These are phyloP conservation scores for Fomitiporia mediterranea DNA, from an alignment of 1,284 basidiomycete genomes.

Conservation along the genomic window DNA sequence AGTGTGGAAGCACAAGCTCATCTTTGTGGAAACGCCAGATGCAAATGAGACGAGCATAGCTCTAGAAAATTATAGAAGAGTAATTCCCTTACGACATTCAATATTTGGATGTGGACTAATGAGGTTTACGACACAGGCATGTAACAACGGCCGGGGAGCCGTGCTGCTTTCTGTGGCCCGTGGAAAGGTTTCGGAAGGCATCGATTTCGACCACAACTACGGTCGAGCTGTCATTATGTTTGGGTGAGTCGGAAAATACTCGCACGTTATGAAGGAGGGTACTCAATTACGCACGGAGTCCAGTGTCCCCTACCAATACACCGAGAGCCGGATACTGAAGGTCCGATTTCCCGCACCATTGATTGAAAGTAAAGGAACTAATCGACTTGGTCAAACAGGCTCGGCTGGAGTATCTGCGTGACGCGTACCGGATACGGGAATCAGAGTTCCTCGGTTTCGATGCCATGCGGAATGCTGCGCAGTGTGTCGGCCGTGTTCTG, in stretches of 20 bases:
- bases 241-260: slow-evolving; percentile 54
- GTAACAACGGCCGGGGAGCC: slow-evolving; percentile 97
- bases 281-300: slow-evolving; percentile 2
- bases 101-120: slow-evolving; percentile 1
- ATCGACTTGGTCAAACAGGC: slow-evolving; percentile 38
- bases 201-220: slow-evolving; percentile 99
- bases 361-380: not conserved
- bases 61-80: slow-evolving; percentile 93
- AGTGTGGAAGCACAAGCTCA: slow-evolving; percentile 99
- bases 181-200: slow-evolving; percentile 99
- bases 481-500: slow-evolving; percentile 96
- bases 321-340: slow-evolving; percentile 96
- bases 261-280: not conserved
- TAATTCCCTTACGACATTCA: slow-evolving; percentile 41
- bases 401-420: slow-evolving; percentile 95
- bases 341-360: slow-evolving; percentile 19
- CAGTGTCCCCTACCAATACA: slow-evolving; percentile 98
- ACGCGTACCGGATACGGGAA: slow-evolving; percentile 96
- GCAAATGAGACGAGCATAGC: slow-evolving; percentile 99
- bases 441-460: slow-evolving; percentile 99
- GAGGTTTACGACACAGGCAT: slow-evolving; percentile 57
- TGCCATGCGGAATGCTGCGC: slow-evolving; percentile 98
- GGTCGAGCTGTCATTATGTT: slow-evolving; percentile 99
- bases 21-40: slow-evolving; percentile 99
- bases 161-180: slow-evolving; percentile 96